Evolutionary conservation across 2,329 filamentous ascomycete species (phyloP), one percentile per base, ranked within the genome.

Genomic region (Talaromyces sp.): DNA sequence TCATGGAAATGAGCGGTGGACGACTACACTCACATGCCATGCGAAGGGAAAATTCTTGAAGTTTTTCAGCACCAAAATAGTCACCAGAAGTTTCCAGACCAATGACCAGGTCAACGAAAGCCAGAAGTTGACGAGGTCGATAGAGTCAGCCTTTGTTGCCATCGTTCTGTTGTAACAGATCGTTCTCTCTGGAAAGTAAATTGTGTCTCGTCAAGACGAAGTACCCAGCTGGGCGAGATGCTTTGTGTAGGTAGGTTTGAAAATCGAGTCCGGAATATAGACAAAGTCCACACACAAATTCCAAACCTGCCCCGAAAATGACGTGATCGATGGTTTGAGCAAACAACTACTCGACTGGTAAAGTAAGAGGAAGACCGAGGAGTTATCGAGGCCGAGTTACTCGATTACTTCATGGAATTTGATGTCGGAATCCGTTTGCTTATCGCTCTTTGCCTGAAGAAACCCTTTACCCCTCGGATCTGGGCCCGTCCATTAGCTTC

Each of bases 21-120:
- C 1, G 7, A 28, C 10, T 48, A 17, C 28, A 62, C 61, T 53
- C 37, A 62, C 61, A 35, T 62, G 61, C 61, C 61, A 62, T 54
- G 59, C 46, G n/a, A 62, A 52, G 1, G 61, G 61, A 33, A 62
- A 46, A 36, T 31, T 55, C n/a, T 62, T 62, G 52, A 62, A 59
- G 31, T 62, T 62, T 15, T 28, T 53, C 9, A 62, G 36, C 37
- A 62, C 31, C 3, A 62, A 19, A 10, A 62, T 5, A 17, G 50
- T 48, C 1, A 62, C 22, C 11, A 60, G 8, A 8, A 60, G 11
- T 33, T 56, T 62, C 60, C 58, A 62, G 13, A 58, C 15, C 31
- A 56, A 43, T n/a, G 60, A 58, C 55, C 51, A 57, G 13, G 53
- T 48, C 22, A 58, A 28, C 17, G 58, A 53, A 7, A 60, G 11